These are phyloP conservation scores for Nitzschia sp. DNA, from an alignment of 108 stramenopile species.

Conservation along the genomic window DNA sequence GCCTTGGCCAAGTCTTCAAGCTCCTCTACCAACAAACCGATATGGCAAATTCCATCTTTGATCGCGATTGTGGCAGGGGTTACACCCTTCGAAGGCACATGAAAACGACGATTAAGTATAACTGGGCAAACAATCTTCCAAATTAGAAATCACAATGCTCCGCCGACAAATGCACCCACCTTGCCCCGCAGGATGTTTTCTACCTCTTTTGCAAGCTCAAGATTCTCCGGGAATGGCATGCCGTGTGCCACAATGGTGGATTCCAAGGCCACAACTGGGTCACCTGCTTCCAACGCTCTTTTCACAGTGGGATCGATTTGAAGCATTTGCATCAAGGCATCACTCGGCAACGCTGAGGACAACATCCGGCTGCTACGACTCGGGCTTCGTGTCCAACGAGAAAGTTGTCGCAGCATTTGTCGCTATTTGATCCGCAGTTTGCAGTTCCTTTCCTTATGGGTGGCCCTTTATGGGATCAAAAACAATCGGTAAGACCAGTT, in stretches of 20 bases:
- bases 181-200: constrained; percentile 56
- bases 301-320: constrained; percentile 34
- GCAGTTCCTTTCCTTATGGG: no score
- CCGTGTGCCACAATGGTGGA: constrained; percentile 98
- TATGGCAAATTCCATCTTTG: constrained; percentile 71
- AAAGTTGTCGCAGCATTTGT: no score
- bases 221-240: constrained; percentile 97
- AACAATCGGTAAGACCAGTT: no score
- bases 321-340: background rate
- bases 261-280: constrained; percentile 91
- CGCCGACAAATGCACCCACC: constrained; percentile 6
- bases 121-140: background rate
- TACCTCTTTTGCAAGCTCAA: constrained; percentile 78
- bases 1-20: constrained; percentile 80
- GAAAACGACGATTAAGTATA: no score
- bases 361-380: background rate
- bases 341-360: background rate
- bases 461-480: no score
- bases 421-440: no score
- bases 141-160: no score
- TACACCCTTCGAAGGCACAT: constrained; percentile 59
- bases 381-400: no score
- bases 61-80: constrained; percentile 94
- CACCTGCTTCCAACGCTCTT: constrained; percentile 34
- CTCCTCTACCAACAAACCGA: constrained; percentile 85